Base-by-base conservation (phyloP, 352 stramenopile genomes). In the Globisporangium spiculum region DNA sequence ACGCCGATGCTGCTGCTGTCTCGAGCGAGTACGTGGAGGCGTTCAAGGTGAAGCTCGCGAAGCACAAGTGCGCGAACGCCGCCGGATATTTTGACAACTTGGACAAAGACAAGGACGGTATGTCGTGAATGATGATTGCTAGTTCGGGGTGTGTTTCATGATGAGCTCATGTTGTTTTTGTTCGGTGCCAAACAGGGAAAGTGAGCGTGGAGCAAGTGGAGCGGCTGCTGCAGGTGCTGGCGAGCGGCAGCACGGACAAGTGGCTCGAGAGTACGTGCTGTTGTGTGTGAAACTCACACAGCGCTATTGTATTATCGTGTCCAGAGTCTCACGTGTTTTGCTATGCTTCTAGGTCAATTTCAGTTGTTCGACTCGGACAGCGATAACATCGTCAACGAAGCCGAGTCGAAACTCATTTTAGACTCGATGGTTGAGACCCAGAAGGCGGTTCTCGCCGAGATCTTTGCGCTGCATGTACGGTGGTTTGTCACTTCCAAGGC, bases 21-120 rank as follows among this genome's bases (percentile, higher is more conserved):
- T 72, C 71, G 0, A 72, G 74, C 20, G 71, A 67, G 16, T 90
- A 88, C 36, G 66, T 88, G 9, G 79, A 91, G 22, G 82, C 78
- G 7, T 60, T 90, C 27, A 80, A 86, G 68, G n/a, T 89, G 24
- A 90, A 88, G 67, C 71, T 92, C 26, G 78, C 74, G 14, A 79
- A 76, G 36, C 81, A 87, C 75, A 92, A 91, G 66, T 88, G 73
- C 65, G 68, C 67, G 26, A 75, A 77, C 16, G 67, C 75, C 24
- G 72, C 60, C 10, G 50, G 60, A 22, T 75, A 67, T 60, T 92
- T 92, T 57, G 80, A 81, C 52, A 69, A 81, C 26, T 64, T 92
- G 38, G 84, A 91, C 71, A 82, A 80, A 48, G 78, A 91, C 66
- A 83, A 90, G 60, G 82, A 90, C 62, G 84, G 84, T 90, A 66